Evolutionary conservation across 75 land plant species (phyloP).

Genomic region (Ceratopteris richardii): DNA sequence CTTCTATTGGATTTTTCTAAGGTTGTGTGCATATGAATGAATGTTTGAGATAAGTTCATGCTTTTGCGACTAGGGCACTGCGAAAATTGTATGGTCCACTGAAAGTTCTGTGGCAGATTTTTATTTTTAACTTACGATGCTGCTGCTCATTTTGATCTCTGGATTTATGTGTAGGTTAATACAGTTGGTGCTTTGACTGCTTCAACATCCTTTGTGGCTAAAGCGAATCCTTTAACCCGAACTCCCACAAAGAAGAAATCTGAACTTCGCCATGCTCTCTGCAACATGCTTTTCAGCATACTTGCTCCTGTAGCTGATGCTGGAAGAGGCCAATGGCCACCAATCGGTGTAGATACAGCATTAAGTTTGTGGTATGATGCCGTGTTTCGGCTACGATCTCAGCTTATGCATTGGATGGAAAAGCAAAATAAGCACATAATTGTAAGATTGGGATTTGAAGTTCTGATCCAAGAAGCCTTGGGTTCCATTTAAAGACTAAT

Average conservation of each 20-base stretch:
- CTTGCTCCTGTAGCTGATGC: conserved; percentile 92
- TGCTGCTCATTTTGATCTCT: too few relatives aligned
- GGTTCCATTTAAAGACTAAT: too few relatives aligned
- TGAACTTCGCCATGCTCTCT: conserved; percentile 93
- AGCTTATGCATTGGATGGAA: conserved; percentile 96
- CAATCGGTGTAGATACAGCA: conserved; percentile 81
- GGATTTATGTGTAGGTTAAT: conserved; percentile 82
- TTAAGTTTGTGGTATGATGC: conserved; percentile 96
- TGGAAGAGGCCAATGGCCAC: conserved; percentile 90
- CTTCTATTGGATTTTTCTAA: too few relatives aligned
- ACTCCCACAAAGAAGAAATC: conserved; percentile 79
- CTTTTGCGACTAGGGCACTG: too few relatives aligned
- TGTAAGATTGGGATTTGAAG: conserved; percentile 43
- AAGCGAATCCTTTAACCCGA: conserved; percentile 95
- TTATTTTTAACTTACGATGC: too few relatives aligned
- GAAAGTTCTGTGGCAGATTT: too few relatives aligned
- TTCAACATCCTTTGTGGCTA: conserved; percentile 94
- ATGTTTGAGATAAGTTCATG: too few relatives aligned
- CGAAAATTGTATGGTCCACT: too few relatives aligned
- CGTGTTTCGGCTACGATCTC: conserved; percentile 67
- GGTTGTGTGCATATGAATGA: too few relatives aligned
- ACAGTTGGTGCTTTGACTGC: conserved; percentile 93
- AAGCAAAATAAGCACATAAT: conserved; percentile 92
- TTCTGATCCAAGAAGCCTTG: too few relatives aligned
- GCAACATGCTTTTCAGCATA: conserved; percentile 98